A percentile compares a stretch with the other conserved stretches of the same genome.
Evolutionary conservation across 768 basidiomycete genomes (phyloP).

Genomic region (Russula ochroleuca): DNA sequence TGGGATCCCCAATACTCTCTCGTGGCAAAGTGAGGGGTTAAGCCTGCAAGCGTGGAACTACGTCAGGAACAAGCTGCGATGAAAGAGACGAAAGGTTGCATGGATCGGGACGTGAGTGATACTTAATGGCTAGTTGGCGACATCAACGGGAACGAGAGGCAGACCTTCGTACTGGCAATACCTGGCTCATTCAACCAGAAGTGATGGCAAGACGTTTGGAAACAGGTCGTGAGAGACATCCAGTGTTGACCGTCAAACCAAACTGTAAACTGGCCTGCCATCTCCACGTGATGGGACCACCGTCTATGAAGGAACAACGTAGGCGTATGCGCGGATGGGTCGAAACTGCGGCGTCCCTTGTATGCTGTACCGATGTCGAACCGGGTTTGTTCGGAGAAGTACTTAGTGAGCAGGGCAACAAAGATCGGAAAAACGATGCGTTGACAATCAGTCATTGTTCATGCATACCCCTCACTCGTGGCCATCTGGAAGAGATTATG

Average conservation of each 20-base stretch:
- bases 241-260: too few relatives aligned
- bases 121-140: constrained; percentile 4
- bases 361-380: not conserved
- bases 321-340: not conserved
- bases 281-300: not conserved
- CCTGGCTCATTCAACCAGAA: constrained; percentile 12
- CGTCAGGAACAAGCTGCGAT: constrained; percentile 6
- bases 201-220: constrained; percentile 13
- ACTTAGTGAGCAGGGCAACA: not conserved
- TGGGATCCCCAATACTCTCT: constrained; percentile 13
- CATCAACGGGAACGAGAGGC: not conserved
- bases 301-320: not conserved
- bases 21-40: too few relatives aligned
- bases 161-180: constrained; percentile 5
- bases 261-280: not conserved
- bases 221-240: not conserved
- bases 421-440: not conserved
- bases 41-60: not conserved
- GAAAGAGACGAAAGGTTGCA: not conserved
- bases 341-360: not conserved
- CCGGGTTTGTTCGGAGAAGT: not conserved
- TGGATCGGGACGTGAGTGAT: constrained; percentile 1
- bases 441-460: not conserved
- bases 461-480: not conserved
- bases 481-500: not conserved